Conservation (phyloP, 306 rosid genomes). For the Herpetospermum pedunculosum region DNA sequence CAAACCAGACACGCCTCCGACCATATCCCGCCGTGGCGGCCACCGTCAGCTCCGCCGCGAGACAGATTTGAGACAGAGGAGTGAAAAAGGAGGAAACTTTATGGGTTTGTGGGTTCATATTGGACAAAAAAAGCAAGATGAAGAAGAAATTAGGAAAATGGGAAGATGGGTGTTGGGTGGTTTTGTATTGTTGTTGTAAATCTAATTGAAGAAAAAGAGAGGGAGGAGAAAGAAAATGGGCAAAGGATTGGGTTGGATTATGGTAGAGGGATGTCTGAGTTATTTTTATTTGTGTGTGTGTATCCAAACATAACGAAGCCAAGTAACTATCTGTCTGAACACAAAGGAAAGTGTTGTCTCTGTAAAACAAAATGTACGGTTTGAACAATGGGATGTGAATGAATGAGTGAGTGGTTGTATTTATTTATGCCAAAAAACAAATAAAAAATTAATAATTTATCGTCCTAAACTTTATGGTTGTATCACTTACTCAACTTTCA, state of each 20-base stretch:
- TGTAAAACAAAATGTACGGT: conserved; percentile 17
- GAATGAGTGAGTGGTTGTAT: not conserved
- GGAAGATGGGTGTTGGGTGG: not conserved
- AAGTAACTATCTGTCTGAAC: conserved; percentile 30
- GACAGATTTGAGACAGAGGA: not conserved
- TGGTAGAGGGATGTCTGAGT: not conserved
- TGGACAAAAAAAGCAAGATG: conserved; percentile 2
- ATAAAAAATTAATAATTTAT: no score
- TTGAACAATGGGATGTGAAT: not conserved
- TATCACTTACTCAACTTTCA: no score
- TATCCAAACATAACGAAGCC: conserved; percentile 39
- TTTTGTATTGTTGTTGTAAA: conserved; percentile 2
- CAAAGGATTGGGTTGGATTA: not conserved
- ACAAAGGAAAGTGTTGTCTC: conserved; percentile 17
- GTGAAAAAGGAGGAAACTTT: not conserved
- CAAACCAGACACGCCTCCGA: conserved; percentile 10
- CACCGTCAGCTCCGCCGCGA: conserved; percentile 5
- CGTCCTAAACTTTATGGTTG: no score
- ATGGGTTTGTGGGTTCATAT: conserved; percentile 7
- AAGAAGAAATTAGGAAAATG: not conserved
- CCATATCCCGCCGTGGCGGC: conserved; percentile 14
- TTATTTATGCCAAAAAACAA: not conserved
- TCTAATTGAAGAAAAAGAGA: not conserved
- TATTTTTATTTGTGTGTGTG: not conserved
- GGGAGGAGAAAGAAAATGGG: not conserved